Percentiles rank a stretch among this genome's conserved stretches.
phyloP scores from a whole-genome alignment of 2,329 filamentous ascomycete species.

The Magnaporthiopsis poae region DNA sequence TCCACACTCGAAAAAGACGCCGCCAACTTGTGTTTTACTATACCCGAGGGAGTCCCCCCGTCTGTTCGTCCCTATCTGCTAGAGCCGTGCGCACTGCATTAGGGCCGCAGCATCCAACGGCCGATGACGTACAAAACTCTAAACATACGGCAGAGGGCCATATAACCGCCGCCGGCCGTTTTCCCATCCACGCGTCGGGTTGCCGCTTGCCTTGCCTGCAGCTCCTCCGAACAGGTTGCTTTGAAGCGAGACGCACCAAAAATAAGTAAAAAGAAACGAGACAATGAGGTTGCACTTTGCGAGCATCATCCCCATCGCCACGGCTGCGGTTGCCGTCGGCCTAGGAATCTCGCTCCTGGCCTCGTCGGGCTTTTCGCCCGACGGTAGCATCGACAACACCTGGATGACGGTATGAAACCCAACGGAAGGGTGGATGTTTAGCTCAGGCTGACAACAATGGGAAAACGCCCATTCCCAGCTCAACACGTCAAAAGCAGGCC shows the following conservation, averaged over 20 bases:
- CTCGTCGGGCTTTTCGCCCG: background rate
- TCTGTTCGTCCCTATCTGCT: too few relatives aligned
- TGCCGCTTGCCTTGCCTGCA: background rate
- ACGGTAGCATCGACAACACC: background rate
- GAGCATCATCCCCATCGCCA: conserved; percentile 1
- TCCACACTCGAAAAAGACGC: too few relatives aligned
- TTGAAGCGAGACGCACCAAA: too few relatives aligned
- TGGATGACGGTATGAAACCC: conserved; percentile 1
- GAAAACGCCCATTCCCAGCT: background rate
- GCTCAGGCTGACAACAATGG: background rate
- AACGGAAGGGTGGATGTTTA: too few relatives aligned
- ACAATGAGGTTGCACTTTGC: conserved; percentile 1
- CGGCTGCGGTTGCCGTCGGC: conserved; percentile 8
- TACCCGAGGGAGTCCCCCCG: too few relatives aligned
- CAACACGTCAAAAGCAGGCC: conserved; percentile 5
- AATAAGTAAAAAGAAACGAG: too few relatives aligned
- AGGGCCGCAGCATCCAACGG: background rate
- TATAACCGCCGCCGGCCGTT: background rate
- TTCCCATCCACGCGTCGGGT: background rate
- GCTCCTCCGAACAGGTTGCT: background rate
- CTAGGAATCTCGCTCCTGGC: conserved; percentile 4
- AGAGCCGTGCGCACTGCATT: background rate
- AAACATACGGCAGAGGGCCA: background rate
- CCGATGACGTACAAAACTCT: background rate
- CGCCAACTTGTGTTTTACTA: too few relatives aligned